These are phyloP conservation scores for Penicillium brevicompactum DNA, from an alignment of 2,329 filamentous ascomycete species.

Conservation along the genomic window DNA sequence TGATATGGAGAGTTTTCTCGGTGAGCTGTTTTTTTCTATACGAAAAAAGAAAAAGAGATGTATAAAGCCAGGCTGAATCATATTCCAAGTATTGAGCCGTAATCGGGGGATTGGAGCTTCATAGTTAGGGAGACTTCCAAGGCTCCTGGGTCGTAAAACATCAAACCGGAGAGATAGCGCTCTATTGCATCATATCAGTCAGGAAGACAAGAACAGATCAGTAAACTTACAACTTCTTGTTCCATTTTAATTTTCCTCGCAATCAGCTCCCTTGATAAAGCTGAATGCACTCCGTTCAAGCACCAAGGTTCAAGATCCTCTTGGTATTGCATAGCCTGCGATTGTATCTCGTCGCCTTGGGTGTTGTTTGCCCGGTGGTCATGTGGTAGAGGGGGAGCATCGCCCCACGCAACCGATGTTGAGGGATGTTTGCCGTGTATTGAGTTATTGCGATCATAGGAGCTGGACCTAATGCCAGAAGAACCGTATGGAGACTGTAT, in stretches of 20 bases:
- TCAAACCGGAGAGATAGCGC: no score
- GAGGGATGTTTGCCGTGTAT: not conserved
- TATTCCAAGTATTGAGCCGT: no score
- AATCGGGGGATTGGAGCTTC: no score
- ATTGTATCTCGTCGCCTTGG: slow-evolving; percentile 1
- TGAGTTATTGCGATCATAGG: slow-evolving; percentile 4
- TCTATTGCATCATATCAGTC: no score
- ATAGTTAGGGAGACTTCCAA: no score
- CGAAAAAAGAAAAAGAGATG: no score
- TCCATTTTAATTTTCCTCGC: slow-evolving; percentile 16
- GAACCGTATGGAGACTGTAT: slow-evolving; percentile 1
- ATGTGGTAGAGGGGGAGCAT: not conserved
- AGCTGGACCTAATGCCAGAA: not conserved
- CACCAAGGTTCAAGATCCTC: not conserved
- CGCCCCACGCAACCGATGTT: slow-evolving; percentile 4
- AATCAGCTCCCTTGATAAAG: not conserved
- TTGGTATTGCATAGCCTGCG: slow-evolving; percentile 2
- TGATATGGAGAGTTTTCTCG: no score
- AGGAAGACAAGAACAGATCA: no score
- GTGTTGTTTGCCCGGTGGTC: not conserved
- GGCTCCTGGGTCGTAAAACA: no score
- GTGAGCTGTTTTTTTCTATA: no score
- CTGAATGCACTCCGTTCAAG: not conserved
- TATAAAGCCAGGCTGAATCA: no score
- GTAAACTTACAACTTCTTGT: slow-evolving; percentile 17